Base-by-base conservation (phyloP, 2,329 filamentous ascomycete genomes). In the Neofusicoccum sp. region DNA sequence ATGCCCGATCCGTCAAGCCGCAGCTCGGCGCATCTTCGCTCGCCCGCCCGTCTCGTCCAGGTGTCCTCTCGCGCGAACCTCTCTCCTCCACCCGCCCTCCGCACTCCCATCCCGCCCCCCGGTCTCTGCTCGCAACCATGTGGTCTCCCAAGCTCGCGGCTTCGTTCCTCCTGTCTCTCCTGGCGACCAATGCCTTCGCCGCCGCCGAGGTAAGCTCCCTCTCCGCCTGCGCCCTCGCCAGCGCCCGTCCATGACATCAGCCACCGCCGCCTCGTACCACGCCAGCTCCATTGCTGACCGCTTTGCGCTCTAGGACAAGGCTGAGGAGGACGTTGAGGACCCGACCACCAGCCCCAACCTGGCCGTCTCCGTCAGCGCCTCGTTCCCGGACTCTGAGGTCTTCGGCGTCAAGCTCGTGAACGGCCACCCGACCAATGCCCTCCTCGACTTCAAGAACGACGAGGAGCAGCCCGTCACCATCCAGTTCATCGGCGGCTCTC, bases 401-500 rank as follows among this genome's bases (percentile, higher is more conserved):
- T 95, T 97, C 69, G 95, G 93, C 70, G 87, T 98, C 69, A 96
- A 96, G 85, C 87, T 98, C 68, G 85, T 98, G 81, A 99, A 99
- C 75, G 91, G 92, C 71, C 88, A 89, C 66, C 86, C 91, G 43
- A 96, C 92, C 65, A 86, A 90, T 75, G 89, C 92, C 36, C 78
- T 96, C 58, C 80, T 99, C 69, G 87, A 91, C 70, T 82, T 99
- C 74, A 85, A 82, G 75, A 99, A 99, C 82, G 82, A 90, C 64
- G 95, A 99, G 78, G 82, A 85, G 11, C 82, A 82, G 57, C 84
- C 92, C 26, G 84, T 99, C 71, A 84, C 83, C 64, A 82, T 99
- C 63, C 83, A 87, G 72, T 84, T 96, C 68, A 78, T 97, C 47
- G 88, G 88, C 45, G 95, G 93, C 65, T 84, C 85, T 65, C 84